Conservation (phyloP, 305 asterid species). For the Nicotiana rustica region DNA sequence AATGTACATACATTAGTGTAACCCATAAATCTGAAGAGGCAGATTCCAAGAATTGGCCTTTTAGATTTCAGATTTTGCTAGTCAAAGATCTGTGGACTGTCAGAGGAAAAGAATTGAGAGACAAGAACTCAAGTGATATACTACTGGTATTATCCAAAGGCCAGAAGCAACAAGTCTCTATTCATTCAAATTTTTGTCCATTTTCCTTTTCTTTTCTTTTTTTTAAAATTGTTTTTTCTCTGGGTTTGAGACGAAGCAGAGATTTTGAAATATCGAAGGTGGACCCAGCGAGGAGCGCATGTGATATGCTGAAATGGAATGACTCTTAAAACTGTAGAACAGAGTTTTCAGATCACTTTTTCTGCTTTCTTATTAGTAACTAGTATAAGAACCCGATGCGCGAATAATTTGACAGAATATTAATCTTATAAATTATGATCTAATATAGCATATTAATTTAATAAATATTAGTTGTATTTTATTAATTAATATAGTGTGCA, state of each 20-base stretch:
- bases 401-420: no score
- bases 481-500: no score
- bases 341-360: constrained; percentile 13
- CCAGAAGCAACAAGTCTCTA: constrained; percentile 18
- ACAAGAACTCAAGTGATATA: not conserved
- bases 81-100: constrained; percentile 26
- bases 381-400: no score
- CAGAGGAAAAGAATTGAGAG: not conserved
- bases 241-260: not conserved
- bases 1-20: constrained; percentile 17
- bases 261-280: not conserved
- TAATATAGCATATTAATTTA: no score
- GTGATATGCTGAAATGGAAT: constrained; percentile 31
- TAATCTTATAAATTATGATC: no score
- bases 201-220: not conserved
- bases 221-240: not conserved
- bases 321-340: constrained; percentile 5
- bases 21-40: not conserved
- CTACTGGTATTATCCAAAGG: constrained; percentile 8
- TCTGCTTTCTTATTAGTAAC: not conserved
- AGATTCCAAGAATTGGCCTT: not conserved
- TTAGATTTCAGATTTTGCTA: not conserved
- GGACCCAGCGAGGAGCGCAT: constrained; percentile 34
- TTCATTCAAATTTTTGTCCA: constrained; percentile 25
- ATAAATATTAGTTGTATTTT: no score